phyloP scores from a whole-genome alignment of 2,329 filamentous ascomycete species.

The Ilyonectria robusta region DNA sequence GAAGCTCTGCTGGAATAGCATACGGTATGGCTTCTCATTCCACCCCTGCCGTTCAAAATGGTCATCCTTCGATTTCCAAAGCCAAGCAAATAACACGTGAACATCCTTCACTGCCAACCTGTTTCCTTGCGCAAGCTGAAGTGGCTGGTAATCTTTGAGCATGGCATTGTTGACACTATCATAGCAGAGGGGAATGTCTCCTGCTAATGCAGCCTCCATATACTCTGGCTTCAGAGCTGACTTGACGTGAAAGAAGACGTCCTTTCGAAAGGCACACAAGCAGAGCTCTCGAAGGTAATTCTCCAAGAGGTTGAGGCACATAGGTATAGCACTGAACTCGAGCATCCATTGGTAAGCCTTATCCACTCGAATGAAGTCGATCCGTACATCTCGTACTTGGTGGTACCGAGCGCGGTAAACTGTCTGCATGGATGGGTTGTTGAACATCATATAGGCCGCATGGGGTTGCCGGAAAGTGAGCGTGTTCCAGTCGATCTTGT shows the following conservation, averaged over 20 bases:
- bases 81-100: neutral
- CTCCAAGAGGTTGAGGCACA: conserved; percentile 2
- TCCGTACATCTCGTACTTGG: conserved; percentile 5
- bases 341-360: conserved; percentile 16
- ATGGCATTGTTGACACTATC: neutral
- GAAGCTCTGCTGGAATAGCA: conserved; percentile 2
- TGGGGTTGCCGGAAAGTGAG: neutral
- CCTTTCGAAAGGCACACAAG: conserved; percentile 15
- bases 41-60: conserved; percentile 9
- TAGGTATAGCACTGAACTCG: conserved; percentile 8
- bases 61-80: neutral
- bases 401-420: conserved; percentile 11
- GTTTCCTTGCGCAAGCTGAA: neutral
- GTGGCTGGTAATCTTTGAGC: neutral
- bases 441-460: conserved; percentile 16
- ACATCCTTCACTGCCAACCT: conserved; percentile 1
- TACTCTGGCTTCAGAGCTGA: conserved; percentile 2
- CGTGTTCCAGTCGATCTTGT: conserved; percentile 16
- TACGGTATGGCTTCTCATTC: conserved; percentile 1
- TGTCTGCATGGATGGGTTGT: conserved; percentile 14
- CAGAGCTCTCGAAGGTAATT: conserved; percentile 12
- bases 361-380: conserved; percentile 8
- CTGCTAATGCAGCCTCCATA: conserved; percentile 4
- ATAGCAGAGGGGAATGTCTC: conserved; percentile 13
- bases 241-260: conserved; percentile 9